Evolutionary conservation across 208 protist genomes (phyloP).

Genomic region (Porcisia hertigi): DNA sequence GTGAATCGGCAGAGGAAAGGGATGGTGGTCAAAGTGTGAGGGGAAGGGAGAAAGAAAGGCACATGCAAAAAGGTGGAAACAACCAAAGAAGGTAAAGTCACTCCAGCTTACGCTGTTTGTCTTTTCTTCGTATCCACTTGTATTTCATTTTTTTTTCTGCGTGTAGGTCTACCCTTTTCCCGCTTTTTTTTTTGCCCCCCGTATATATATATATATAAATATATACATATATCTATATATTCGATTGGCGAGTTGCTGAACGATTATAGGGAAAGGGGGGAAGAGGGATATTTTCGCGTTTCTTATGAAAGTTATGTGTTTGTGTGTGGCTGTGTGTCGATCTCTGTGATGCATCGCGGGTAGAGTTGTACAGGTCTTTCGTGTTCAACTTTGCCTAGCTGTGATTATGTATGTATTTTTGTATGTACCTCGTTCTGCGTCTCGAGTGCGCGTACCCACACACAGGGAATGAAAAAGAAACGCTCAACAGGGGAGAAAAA

Average conservation of each 20-base stretch:
- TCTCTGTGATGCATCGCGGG: neutral
- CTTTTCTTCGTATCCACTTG: neutral
- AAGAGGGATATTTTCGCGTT: neutral
- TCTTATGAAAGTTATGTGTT: neutral
- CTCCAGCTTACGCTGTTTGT: neutral
- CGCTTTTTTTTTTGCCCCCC: neutral
- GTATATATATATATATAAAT: neutral
- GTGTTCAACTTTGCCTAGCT: neutral
- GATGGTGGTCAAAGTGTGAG: neutral
- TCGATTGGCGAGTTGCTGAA: neutral
- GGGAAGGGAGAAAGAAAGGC: neutral
- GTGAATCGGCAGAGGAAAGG: neutral
- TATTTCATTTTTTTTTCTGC: neutral
- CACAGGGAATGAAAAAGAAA: neutral
- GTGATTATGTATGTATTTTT: slow-evolving; percentile 1
- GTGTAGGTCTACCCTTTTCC: neutral
- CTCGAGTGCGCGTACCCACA: neutral
- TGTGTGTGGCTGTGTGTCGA: neutral
- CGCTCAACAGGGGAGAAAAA: neutral
- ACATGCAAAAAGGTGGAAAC: too few species aligned
- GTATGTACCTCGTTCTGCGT: neutral
- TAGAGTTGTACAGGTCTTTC: neutral
- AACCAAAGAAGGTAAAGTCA: neutral
- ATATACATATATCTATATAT: neutral
- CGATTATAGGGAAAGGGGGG: neutral